Evolutionary conservation across 1,284 basidiomycete species (phyloP).

Genomic region (Thecaphora thlaspeos): DNA sequence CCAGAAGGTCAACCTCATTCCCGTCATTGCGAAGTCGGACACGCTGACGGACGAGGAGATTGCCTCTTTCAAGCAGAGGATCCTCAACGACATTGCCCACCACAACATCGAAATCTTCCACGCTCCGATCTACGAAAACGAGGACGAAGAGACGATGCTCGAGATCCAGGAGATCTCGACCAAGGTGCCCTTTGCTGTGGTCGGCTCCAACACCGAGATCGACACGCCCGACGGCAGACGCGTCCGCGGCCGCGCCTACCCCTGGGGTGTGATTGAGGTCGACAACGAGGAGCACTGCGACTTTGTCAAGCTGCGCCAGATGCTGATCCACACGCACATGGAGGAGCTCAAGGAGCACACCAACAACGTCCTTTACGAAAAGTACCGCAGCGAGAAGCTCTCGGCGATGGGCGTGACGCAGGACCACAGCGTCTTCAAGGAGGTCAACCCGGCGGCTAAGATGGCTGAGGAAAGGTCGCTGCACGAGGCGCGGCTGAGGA

Average conservation of each 20-base stretch:
- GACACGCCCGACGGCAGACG: constrained; percentile 54
- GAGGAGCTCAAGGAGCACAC: constrained; percentile 58
- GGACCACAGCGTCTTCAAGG: constrained; percentile 56
- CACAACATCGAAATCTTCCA: constrained; percentile 56
- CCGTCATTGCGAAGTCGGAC: constrained; percentile 57
- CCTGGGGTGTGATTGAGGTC: constrained; percentile 56
- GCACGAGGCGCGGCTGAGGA: constrained; percentile 56
- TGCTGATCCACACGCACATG: constrained; percentile 58
- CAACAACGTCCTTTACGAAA: constrained; percentile 53
- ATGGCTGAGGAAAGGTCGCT: constrained; percentile 56
- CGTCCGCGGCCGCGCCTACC: constrained; percentile 55
- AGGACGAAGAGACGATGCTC: constrained; percentile 55
- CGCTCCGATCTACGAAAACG: constrained; percentile 50
- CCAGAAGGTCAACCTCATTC: constrained; percentile 56
- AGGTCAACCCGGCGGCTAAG: constrained; percentile 52
- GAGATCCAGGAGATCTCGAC: constrained; percentile 54
- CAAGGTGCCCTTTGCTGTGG: constrained; percentile 56
- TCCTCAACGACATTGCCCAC: constrained; percentile 54
- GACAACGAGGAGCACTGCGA: constrained; percentile 57
- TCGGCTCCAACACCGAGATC: constrained; percentile 53
- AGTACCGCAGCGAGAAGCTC: constrained; percentile 54
- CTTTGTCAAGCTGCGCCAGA: constrained; percentile 58
- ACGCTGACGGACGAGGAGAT: constrained; percentile 55
- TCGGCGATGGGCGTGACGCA: constrained; percentile 52
- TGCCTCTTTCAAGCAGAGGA: constrained; percentile 50